phyloP scores from a whole-genome alignment of 1,139 yeast genomes.

The Debaryomyces nepalensis region DNA sequence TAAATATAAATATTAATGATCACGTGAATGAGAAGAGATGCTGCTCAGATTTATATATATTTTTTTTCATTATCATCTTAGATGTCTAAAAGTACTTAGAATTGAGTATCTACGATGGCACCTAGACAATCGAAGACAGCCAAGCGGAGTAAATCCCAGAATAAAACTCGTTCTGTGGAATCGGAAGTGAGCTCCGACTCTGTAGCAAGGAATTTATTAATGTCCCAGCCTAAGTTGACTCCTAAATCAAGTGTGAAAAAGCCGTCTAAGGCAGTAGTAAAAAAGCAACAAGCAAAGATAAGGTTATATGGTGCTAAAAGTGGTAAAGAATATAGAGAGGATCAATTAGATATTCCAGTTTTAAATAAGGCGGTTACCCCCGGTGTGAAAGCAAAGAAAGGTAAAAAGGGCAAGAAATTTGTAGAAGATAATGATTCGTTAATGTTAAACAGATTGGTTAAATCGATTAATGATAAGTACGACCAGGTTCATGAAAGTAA shows the following conservation, averaged over 20 bases:
- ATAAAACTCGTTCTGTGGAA: constrained; percentile 58
- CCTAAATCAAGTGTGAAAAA: constrained; percentile 61
- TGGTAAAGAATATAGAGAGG: constrained; percentile 70
- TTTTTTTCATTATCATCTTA: constrained; percentile 6
- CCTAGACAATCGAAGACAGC: constrained; percentile 63
- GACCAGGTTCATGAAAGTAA: constrained; percentile 88
- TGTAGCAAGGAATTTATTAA: constrained; percentile 66
- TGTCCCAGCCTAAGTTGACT: constrained; percentile 63
- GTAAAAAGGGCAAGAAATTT: constrained; percentile 93
- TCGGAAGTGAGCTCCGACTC: constrained; percentile 71
- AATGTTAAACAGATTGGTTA: constrained; percentile 68
- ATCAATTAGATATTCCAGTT: constrained; percentile 75
- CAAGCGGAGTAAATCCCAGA: constrained; percentile 57
- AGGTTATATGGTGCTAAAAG: constrained; percentile 74
- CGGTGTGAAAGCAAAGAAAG: constrained; percentile 75
- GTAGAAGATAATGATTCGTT: constrained; percentile 73
- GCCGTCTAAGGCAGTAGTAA: constrained; percentile 56
- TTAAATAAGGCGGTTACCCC: constrained; percentile 85
- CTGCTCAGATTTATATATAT: constrained; percentile 7
- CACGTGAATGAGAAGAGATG: constrained; percentile 3
- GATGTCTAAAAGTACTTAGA: no score
- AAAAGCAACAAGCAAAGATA: constrained; percentile 66
- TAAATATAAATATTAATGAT: constrained; percentile 2
- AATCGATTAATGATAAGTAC: constrained; percentile 78
- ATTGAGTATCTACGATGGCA: constrained; percentile 39